Base-by-base conservation (phyloP, 2,329 filamentous ascomycete genomes). In the Ophiobolus disseminans region DNA sequence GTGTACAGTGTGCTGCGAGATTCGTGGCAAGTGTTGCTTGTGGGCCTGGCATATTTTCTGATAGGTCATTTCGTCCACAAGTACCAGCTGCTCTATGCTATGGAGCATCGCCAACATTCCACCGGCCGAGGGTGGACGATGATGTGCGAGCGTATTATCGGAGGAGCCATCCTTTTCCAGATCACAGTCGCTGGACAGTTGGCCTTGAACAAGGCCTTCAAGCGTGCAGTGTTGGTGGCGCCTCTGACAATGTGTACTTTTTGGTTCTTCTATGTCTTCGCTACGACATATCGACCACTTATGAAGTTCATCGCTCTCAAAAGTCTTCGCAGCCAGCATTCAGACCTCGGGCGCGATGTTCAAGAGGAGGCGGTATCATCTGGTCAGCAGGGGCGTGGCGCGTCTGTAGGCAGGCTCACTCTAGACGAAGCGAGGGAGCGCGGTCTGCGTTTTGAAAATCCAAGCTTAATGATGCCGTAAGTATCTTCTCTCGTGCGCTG, bases 61-160 rank as follows among this genome's bases (percentile, higher is more conserved):
- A 82, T 96, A 11, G 91, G 91, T 16, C 89, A 90, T 70, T 93
- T 93, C 68, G 89, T 90, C 23, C 95, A 96, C 82, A 97, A 97
- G 72, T 99, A 99, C 75, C 95, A 99, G 77, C 80, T 99, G 4
- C 81, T 99, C 4, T 99, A 99, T 72, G 91, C 94, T 23, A 99
- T 99, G 94, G 92, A 97, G 64, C 93, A 97, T 70, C 89, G 91
- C 13, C 91, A 95, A 66, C 91, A 96, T 69, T 91, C 91, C 13
- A 97, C 93, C 0, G 95, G 95, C 16, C 86, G 88, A 53, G 91
- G 92, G 4, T 99, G 94, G 94, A 88, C 89, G 39, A 96, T 99
- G 82, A 96, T 99, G 55, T 96, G 91, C 75, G 91, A 94, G 67
- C 89, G 94, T 26, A 83, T 97, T 50, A 84, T 97, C 46, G 78